Percentiles rank a stretch among this genome's conserved stretches.
These are phyloP conservation scores for Tilletiopsis washingtonensis DNA, from an alignment of 1,284 basidiomycete species.

Conservation along the genomic window DNA sequence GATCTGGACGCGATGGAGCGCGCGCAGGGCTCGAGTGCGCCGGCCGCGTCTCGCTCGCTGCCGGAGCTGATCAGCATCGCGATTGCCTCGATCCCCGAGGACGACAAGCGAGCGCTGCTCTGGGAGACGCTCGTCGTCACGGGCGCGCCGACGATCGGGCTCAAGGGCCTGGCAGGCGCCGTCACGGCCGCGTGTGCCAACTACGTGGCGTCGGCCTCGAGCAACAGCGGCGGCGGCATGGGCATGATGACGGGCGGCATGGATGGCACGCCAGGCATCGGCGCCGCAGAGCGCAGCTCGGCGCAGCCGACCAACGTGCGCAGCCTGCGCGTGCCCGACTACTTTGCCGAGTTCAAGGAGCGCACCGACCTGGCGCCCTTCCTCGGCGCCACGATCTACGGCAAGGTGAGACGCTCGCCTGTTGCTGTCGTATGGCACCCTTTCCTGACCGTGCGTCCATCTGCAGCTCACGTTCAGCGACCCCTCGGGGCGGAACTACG, in stretches of 20 bases:
- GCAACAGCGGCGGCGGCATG: neutral
- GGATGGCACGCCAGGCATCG: slow-evolving; percentile 4
- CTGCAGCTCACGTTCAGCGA: slow-evolving; percentile 41
- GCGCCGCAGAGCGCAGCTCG: neutral
- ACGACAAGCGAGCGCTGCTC: slow-evolving; percentile 28
- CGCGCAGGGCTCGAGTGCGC: slow-evolving; percentile 14
- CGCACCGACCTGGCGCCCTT: slow-evolving; percentile 40
- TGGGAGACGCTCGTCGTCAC: slow-evolving; percentile 44
- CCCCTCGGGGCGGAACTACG: slow-evolving; percentile 30
- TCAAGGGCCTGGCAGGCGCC: slow-evolving; percentile 28
- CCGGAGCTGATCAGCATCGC: slow-evolving; percentile 23
- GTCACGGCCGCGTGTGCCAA: slow-evolving; percentile 21
- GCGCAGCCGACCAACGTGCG: slow-evolving; percentile 35
- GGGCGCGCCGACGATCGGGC: slow-evolving; percentile 23
- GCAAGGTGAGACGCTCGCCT: slow-evolving; percentile 17
- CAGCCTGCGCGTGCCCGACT: slow-evolving; percentile 40
- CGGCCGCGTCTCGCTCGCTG: no score
- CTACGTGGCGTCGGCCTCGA: slow-evolving; percentile 18
- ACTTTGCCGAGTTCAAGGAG: slow-evolving; percentile 45
- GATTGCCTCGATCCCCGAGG: slow-evolving; percentile 23
- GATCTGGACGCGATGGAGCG: neutral
- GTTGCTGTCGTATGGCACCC: no score
- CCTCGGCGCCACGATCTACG: slow-evolving; percentile 44
- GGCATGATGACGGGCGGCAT: neutral
- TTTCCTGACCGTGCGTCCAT: no score